Percentiles rank a stretch among this genome's conserved stretches.
Evolutionary conservation across 2,329 filamentous ascomycete species (phyloP).

Genomic region (Aspergillus tanneri): DNA sequence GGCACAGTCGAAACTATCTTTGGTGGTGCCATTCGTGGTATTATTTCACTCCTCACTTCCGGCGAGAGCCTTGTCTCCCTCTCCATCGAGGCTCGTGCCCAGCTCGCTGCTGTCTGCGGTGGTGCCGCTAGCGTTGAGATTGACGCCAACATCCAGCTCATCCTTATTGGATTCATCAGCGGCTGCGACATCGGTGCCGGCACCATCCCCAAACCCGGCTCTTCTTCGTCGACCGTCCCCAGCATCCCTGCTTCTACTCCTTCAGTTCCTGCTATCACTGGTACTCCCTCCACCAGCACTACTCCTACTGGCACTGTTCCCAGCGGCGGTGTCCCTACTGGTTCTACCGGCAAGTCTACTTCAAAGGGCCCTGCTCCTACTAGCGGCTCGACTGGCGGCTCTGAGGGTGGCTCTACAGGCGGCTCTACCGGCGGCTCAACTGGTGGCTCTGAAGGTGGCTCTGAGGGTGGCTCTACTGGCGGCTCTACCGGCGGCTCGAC

Average conservation of each 20-base stretch:
- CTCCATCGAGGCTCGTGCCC: constrained; percentile 33
- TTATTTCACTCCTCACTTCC: constrained; percentile 30
- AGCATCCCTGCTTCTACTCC: constrained; percentile 11
- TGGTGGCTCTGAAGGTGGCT: constrained; percentile 9
- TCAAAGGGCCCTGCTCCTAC: constrained; percentile 14
- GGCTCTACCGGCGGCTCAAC: too few relatives aligned
- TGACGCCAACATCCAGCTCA: constrained; percentile 53
- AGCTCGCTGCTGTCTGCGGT: constrained; percentile 38
- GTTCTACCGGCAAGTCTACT: constrained; percentile 10
- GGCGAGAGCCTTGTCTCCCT: constrained; percentile 35
- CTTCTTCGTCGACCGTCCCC: constrained; percentile 19
- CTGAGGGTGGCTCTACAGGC: too few relatives aligned
- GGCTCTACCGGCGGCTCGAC: too few relatives aligned
- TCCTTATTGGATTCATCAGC: constrained; percentile 45
- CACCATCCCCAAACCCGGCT: constrained; percentile 14
- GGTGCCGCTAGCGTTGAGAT: constrained; percentile 48
- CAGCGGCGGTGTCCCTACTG: constrained; percentile 16
- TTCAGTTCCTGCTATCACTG: constrained; percentile 9
- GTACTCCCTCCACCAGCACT: constrained; percentile 10
- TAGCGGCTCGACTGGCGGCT: neutral
- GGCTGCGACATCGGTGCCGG: constrained; percentile 29
- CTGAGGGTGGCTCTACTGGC: too few relatives aligned
- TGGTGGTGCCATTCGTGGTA: constrained; percentile 33
- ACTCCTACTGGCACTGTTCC: constrained; percentile 19
- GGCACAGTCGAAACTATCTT: constrained; percentile 28